Base-by-base conservation (phyloP, 2,329 filamentous ascomycete genomes). In the Talaromyces sp. region DNA sequence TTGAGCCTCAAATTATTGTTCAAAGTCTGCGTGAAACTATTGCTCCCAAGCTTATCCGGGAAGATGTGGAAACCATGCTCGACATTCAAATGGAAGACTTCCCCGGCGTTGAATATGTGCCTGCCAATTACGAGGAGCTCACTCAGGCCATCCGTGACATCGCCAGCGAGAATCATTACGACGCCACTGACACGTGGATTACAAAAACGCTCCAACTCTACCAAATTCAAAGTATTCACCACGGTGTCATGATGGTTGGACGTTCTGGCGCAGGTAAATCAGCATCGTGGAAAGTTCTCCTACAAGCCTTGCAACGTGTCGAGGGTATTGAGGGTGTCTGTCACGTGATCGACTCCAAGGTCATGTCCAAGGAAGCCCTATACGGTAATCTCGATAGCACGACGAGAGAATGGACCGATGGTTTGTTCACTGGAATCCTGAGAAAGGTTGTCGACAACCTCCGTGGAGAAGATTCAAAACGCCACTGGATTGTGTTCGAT, bases 221-320 rank as follows among this genome's bases (percentile, higher is more conserved):
- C 74, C 94, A 99, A 74, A 99, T 99, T 64, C 94, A 97, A 75
- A 90, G 88, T 65, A 92, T 99, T 61, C 94, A 99, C 70, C 94
- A 99, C 68, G 94, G 94, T 88, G 94, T 99, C 29, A 99, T 99
- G 95, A 97, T 99, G 94, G 94, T 99, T 10, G 94, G 94, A 64
- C 92, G 91, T 70, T 97, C 95, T 31, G 94, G 95, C n/a, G 89
- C 93, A 52, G 95, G 95, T 72, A 99, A 99, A 78, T 97, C 94
- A 46, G 87, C 90, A 1, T 90, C 94, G 5, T 99, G 95, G 94
- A 92, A 90, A 70, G 86, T 96, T 48, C 82, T 99, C 56, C 83
- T 99, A 21, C 90, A 95, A 69, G 94, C 95, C 17, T 79, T 99
- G 61, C 93, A 97, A 69, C 87, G 89, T 68, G 90, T 96, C 14